These are phyloP conservation scores for Coemansia sp. DNA, from an alignment of 192 early-diverging fungal genomes.

Conservation along the genomic window DNA sequence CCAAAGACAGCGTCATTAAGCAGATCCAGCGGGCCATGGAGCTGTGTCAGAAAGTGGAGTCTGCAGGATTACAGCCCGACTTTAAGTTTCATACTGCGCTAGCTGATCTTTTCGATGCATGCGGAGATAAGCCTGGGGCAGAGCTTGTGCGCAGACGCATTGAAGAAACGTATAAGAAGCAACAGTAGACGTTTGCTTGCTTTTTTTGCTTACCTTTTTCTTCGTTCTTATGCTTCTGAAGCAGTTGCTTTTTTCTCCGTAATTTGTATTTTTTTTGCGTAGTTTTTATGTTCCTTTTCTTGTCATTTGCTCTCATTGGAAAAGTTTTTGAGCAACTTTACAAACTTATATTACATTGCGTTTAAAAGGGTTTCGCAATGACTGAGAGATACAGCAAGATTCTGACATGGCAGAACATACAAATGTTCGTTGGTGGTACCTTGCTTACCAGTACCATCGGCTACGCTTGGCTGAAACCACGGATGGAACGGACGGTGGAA, in stretches of 20 bases:
- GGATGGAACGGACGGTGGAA: slow-evolving; percentile 25
- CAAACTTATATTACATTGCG: background rate
- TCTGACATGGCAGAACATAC: slow-evolving; percentile 32
- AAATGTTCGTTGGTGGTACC: slow-evolving; percentile 36
- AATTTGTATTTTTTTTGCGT: background rate
- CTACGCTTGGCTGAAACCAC: slow-evolving; percentile 26
- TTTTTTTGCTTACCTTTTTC: background rate
- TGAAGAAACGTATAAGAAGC: background rate
- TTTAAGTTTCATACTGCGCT: slow-evolving; percentile 37
- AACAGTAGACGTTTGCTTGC: background rate
- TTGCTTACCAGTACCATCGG: slow-evolving; percentile 23
- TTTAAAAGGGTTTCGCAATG: slow-evolving; percentile 12
- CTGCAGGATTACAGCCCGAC: slow-evolving; percentile 28
- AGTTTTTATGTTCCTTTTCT: background rate
- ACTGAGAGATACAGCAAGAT: slow-evolving; percentile 36
- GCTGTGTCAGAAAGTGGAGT: slow-evolving; percentile 37
- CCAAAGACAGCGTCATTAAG: slow-evolving; percentile 1
- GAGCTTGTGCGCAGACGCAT: slow-evolving; percentile 35
- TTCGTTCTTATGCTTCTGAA: background rate
- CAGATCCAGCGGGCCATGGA: slow-evolving; percentile 34
- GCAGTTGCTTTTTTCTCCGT: slow-evolving; percentile 3
- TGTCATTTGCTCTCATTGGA: background rate
- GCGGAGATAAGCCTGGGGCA: slow-evolving; percentile 36
- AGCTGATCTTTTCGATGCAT: slow-evolving; percentile 40
- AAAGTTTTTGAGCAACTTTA: slow-evolving; percentile 1